Percentiles rank a stretch among this genome's conserved stretches.
Evolutionary conservation across 2,329 filamentous ascomycete genomes (phyloP).

Genomic region (Xylaria sp.): DNA sequence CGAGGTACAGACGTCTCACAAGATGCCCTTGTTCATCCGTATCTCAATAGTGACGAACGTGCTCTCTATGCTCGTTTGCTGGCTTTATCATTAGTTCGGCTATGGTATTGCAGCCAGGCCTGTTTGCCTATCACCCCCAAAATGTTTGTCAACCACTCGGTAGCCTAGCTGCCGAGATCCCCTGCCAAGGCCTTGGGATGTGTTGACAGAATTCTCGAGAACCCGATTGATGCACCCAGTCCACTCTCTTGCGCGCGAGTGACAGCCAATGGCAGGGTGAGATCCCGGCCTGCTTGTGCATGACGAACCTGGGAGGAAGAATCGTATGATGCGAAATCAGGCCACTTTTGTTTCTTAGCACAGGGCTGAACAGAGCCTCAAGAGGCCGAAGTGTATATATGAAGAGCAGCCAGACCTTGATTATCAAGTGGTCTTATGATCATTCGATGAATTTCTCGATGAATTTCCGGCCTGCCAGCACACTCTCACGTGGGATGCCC

Average conservation of each 20-base stretch:
- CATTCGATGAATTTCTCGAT: constrained; percentile 32
- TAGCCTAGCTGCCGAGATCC: constrained; percentile 23
- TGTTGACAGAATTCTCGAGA: constrained; percentile 2
- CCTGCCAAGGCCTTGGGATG: constrained; percentile 22
- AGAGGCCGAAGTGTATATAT: constrained; percentile 30
- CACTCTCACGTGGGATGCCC: constrained; percentile 3
- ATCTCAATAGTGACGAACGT: constrained; percentile 1
- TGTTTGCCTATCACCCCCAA: background rate
- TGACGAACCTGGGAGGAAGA: constrained; percentile 16
- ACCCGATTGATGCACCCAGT: constrained; percentile 8
- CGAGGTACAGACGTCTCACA: constrained; percentile 2
- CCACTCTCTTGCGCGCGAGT: constrained; percentile 6
- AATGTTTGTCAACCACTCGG: constrained; percentile 25
- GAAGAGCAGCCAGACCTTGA: constrained; percentile 27
- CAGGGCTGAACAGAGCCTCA: constrained; percentile 34
- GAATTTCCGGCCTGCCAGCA: constrained; percentile 8
- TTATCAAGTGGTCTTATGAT: constrained; percentile 31
- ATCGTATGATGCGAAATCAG: constrained; percentile 40
- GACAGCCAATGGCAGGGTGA: constrained; percentile 24
- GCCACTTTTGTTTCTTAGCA: constrained; percentile 32
- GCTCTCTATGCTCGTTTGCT: background rate
- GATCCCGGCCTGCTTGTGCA: constrained; percentile 28
- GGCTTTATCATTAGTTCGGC: constrained; percentile 1
- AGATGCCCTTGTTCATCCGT: constrained; percentile 19
- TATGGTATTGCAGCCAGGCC: background rate